Conservation (phyloP, 169 alveolate genomes). For the Plasmodium relictum region DNA sequence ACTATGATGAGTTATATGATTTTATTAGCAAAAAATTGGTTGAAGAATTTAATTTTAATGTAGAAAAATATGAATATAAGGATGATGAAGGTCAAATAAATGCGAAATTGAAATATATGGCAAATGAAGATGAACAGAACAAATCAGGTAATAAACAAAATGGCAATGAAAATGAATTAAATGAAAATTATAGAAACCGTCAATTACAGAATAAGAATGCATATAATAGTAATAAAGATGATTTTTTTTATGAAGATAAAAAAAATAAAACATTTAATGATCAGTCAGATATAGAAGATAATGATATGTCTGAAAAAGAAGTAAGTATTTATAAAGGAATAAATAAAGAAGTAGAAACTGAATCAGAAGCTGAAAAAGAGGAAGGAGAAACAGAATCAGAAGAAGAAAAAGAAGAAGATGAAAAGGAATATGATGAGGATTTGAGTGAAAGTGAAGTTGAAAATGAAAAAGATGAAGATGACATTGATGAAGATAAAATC, state of each 20-base stretch:
- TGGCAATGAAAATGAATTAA: background rate
- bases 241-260: background rate
- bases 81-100: conserved; percentile 63
- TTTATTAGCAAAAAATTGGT: conserved; percentile 36
- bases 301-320: conserved; percentile 9
- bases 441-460: conserved; percentile 73
- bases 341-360: conserved; percentile 78
- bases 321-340: conserved; percentile 51
- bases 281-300: background rate
- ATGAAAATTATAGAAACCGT: background rate
- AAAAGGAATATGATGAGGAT: conserved; percentile 78
- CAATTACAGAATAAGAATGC: background rate
- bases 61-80: conserved; percentile 38
- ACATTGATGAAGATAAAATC: conserved; percentile 73
- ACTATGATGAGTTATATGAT: conserved; percentile 52
- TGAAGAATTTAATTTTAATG: conserved; percentile 23
- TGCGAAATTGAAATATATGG: conserved; percentile 36
- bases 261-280: background rate
- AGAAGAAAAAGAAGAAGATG: conserved; percentile 82
- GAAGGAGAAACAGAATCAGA: conserved; percentile 74
- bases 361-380: conserved; percentile 43
- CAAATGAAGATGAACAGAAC: background rate
- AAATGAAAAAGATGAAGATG: conserved; percentile 75
- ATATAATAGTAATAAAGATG: background rate
- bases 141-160: background rate